Evolutionary conservation across 768 basidiomycete species (phyloP), one percentile per base, ranked within the genome.

Genomic region (Russula ochroleuca): DNA sequence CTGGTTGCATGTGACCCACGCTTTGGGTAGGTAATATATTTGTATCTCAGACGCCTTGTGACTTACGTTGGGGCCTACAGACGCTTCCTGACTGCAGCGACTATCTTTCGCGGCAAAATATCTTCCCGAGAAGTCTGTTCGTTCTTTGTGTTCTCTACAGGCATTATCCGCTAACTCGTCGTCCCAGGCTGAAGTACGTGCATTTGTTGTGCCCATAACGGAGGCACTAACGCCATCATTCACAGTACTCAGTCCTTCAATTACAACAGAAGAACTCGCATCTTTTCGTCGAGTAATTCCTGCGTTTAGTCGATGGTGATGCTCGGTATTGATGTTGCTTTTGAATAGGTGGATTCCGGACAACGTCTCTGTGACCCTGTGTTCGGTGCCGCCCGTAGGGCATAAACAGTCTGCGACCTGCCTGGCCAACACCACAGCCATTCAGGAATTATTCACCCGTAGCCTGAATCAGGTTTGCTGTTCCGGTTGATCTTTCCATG

Each of bases 401-500:
- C 85, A 91, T 69, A 79, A 80, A 61, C 82, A 85, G 76, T 87
- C 89, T 2, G 91, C 81, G 5, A 83, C 86, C 13, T 87, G 85
- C 40, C 78, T 93, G 19, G 77, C 85, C 35, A 93, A 93, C 71
- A 89, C 91, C 3, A 92, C 90, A 0, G 81, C 88, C 43, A 88
- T 94, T 45, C 92, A 95, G 73, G 93, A 94, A 70, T 69, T 94
- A 14, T 94, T 94, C 78, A 85, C 84, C 68, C 83, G 94, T 33
- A 91, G 80, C 52, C 77, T 86, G 47, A 73, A 80, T 7, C 82
- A 84, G 66, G 88, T 88, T 61, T 45, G 71, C 76, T 1, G 21
- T 48, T 49, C 5, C 3, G 2, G 63, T 55, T 19, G 19, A 25
- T 35, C 49, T 53, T 11, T 48, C 14, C 14, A 19, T 13, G 66